Evolutionary conservation across 2,329 filamentous ascomycete species (phyloP).

Genomic region (Fusarium paranaense): DNA sequence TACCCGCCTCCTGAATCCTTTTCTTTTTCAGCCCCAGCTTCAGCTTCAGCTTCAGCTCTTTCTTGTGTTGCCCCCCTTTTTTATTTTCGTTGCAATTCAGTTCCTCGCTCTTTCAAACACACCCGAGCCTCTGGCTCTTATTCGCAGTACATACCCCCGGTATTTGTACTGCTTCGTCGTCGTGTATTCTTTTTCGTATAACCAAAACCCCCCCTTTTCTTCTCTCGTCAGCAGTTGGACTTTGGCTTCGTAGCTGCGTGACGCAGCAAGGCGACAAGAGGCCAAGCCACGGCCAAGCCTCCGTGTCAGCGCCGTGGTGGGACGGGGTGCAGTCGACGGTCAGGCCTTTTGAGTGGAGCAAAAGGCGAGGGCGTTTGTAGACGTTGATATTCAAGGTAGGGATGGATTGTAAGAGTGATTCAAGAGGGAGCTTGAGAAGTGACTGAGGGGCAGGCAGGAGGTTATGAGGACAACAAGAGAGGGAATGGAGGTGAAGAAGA

Average conservation of each 20-base stretch:
- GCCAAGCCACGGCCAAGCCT: conserved; percentile 41
- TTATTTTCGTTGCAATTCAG: background rate
- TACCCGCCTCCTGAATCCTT: conserved; percentile 7
- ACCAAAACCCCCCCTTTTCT: background rate
- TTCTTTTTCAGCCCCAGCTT: conserved; percentile 1
- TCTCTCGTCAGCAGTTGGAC: background rate
- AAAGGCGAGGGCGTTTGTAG: background rate
- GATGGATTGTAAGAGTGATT: background rate
- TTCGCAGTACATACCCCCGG: background rate
- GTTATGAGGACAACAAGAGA: background rate
- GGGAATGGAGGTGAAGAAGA: background rate
- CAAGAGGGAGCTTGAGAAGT: background rate
- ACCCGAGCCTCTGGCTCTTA: background rate
- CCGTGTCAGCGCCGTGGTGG: conserved; percentile 37
- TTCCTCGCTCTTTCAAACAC: background rate
- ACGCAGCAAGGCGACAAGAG: conserved; percentile 7
- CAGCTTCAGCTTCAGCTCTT: background rate
- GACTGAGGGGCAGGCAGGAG: background rate
- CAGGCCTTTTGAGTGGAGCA: conserved; percentile 11
- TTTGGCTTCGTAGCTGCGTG: conserved; percentile 9
- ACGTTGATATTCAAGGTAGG: conserved; percentile 1
- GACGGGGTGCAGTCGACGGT: conserved; percentile 6
- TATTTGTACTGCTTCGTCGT: background rate
- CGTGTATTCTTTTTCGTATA: background rate
- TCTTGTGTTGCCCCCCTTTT: background rate